Conservation (phyloP, 225 moss, liverwort and hornwort genomes). For the Sphagnum contortum region DNA sequence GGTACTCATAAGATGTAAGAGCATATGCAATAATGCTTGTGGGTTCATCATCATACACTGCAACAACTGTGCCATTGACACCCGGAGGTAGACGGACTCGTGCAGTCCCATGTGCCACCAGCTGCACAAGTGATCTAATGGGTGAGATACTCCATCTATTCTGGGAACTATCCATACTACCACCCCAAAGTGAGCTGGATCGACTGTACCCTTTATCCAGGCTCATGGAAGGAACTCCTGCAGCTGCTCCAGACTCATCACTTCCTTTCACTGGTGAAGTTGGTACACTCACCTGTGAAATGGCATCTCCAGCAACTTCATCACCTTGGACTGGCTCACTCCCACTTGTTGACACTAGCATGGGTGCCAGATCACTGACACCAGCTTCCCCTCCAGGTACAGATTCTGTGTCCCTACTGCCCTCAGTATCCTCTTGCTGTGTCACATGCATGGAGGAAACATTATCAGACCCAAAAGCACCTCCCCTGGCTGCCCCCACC, state of each 20-base stretch:
- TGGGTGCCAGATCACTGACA: slow-evolving; percentile 27
- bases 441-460: slow-evolving; percentile 15
- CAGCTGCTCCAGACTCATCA: slow-evolving; percentile 18
- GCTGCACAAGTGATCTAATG: slow-evolving; percentile 23
- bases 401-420: slow-evolving; percentile 1
- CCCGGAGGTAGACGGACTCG: slow-evolving; percentile 53
- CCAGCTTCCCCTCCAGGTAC: slow-evolving; percentile 13
- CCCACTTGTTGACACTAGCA: slow-evolving; percentile 8
- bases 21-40: slow-evolving; percentile 58
- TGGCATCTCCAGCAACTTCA: slow-evolving; percentile 8
- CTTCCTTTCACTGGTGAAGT: slow-evolving; percentile 46
- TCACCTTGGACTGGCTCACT: slow-evolving; percentile 11
- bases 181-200: slow-evolving; percentile 32
- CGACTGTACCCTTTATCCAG: slow-evolving; percentile 39
- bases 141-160: slow-evolving; percentile 21
- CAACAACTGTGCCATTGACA: slow-evolving; percentile 21
- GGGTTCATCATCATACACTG: slow-evolving; percentile 52
- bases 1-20: slow-evolving; percentile 35
- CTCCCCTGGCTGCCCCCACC: slow-evolving; percentile 59
- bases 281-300: slow-evolving; percentile 31
- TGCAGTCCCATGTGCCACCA: slow-evolving; percentile 48
- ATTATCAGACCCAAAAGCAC: slow-evolving; percentile 30
- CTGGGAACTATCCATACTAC: slow-evolving; percentile 17
- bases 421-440: slow-evolving; percentile 8
- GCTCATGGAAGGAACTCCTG: slow-evolving; percentile 21